Evolutionary conservation across 805 yeast species (phyloP), one percentile per base, ranked within the genome.

Genomic region (Candida jianshihensis): DNA sequence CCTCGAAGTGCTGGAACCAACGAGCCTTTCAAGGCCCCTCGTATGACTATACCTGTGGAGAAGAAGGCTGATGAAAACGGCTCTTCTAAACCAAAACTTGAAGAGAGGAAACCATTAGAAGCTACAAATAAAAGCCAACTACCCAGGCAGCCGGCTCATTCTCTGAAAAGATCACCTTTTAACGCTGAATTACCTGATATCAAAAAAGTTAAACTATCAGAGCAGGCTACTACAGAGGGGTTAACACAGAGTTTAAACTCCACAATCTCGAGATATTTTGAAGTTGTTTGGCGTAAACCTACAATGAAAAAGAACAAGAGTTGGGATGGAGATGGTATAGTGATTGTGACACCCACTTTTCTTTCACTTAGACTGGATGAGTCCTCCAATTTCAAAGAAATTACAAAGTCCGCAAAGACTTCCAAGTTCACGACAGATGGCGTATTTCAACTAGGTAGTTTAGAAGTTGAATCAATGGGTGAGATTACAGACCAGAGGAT

Each of bases 311-410:
- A 90, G 65, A 78, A 88, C 56, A 89, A 89, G 54, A 78, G 87
- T 0, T 92, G 98, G 98, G 94, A 86, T 37, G 95, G 95, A 3
- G 97, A 92, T 60, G 97, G 96, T 0, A 58, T 61, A 24, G 61
- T 81, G 13, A 47, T 59, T 0, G 53, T 68, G n/a, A 42, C 47
- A 1, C 37, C 49, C 3, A 49, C 54, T 0, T 33, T 37, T 18
- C 31, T 60, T 0, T 47, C 57, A 12, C 49, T 68, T 14, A 56
- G 63, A 31, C 44, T 51, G 11, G 69, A 61, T 27, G 49, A 53
- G 18, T 49, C 56, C 14, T 64, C 37, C 34, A 48, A 37, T 39
- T 46, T 37, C 47, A 60, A 37, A 63, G 66, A 43, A 48, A 40
- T 41, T 26, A 13, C 45, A 3, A 43, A 42, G 16, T 28, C 39